Conservation (phyloP, 73 alveolate species). For the Urostyla sp. region DNA sequence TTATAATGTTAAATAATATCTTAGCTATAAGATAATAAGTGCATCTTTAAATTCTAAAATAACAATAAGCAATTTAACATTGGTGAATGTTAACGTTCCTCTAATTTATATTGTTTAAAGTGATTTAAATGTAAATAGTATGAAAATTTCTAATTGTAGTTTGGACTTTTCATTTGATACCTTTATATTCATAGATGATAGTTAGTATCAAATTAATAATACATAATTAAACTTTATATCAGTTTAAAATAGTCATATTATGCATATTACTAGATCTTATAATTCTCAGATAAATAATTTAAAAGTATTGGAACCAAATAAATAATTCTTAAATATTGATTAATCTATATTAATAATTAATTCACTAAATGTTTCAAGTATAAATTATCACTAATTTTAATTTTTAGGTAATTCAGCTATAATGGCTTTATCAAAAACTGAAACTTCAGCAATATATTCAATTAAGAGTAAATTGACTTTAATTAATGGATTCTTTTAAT, state of each 20-base stretch:
- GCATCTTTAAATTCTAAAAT: background rate
- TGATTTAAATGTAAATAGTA: background rate
- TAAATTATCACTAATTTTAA: too few relatives aligned
- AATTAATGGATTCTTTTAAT: too few relatives aligned
- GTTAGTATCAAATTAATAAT: background rate
- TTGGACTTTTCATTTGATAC: background rate
- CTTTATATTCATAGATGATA: background rate
- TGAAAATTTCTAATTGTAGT: background rate
- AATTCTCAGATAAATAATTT: background rate
- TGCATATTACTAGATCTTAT: background rate
- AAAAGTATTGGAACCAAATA: background rate
- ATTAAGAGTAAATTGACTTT: too few relatives aligned
- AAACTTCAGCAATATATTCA: too few relatives aligned
- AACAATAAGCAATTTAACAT: background rate
- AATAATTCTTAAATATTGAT: background rate
- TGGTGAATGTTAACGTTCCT: background rate
- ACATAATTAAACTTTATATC: too few relatives aligned
- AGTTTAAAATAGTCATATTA: too few relatives aligned
- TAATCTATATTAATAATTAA: background rate
- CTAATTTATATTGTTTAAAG: background rate
- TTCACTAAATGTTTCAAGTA: background rate
- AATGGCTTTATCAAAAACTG: too few relatives aligned
- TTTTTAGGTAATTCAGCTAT: too few relatives aligned
- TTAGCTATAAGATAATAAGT: background rate
- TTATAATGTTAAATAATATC: background rate